Percentiles rank a stretch among this genome's conserved stretches.
Evolutionary conservation across 192 early-diverging fungal species (phyloP).

Genomic region (Podila epicladia): DNA sequence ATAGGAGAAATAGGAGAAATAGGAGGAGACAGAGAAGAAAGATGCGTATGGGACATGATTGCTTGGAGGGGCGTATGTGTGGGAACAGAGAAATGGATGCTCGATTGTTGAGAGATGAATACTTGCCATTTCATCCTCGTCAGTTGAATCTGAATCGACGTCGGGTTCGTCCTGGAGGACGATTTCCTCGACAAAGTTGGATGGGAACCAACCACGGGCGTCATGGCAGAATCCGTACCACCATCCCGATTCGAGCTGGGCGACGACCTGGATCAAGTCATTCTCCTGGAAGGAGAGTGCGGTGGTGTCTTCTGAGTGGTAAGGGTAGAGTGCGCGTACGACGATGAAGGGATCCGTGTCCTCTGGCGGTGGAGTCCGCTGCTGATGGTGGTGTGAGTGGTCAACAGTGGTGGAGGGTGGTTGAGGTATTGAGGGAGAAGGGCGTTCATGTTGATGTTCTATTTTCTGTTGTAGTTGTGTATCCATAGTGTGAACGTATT

Average conservation of each 20-base stretch:
- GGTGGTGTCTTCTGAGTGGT: slow-evolving; percentile 70
- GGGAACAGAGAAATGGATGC: background rate
- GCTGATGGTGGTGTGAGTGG: background rate
- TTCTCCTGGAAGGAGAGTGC: slow-evolving; percentile 82
- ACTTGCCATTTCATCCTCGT: slow-evolving; percentile 16
- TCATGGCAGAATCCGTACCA: slow-evolving; percentile 92
- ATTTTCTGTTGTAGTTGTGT: background rate
- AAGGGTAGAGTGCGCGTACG: slow-evolving; percentile 82
- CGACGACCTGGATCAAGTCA: slow-evolving; percentile 90
- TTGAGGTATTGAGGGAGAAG: background rate
- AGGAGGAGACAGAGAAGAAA: slow-evolving; percentile 16
- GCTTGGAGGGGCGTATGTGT: background rate
- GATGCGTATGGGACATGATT: slow-evolving; percentile 22
- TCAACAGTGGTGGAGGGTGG: background rate
- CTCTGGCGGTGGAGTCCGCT: slow-evolving; percentile 50
- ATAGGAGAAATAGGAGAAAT: background rate
- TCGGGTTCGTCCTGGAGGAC: slow-evolving; percentile 18
- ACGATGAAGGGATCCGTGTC: slow-evolving; percentile 50
- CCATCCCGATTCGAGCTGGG: slow-evolving; percentile 93
- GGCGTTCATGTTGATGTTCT: no score
- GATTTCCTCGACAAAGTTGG: slow-evolving; percentile 76
- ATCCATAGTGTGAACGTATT: background rate
- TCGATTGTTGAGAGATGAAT: background rate
- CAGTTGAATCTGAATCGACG: slow-evolving; percentile 3
- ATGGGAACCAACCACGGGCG: slow-evolving; percentile 90